Percentiles rank a stretch among this genome's conserved stretches.
Evolutionary conservation across 78 protist species (phyloP).

Genomic region (Chrysochromulina parva): DNA sequence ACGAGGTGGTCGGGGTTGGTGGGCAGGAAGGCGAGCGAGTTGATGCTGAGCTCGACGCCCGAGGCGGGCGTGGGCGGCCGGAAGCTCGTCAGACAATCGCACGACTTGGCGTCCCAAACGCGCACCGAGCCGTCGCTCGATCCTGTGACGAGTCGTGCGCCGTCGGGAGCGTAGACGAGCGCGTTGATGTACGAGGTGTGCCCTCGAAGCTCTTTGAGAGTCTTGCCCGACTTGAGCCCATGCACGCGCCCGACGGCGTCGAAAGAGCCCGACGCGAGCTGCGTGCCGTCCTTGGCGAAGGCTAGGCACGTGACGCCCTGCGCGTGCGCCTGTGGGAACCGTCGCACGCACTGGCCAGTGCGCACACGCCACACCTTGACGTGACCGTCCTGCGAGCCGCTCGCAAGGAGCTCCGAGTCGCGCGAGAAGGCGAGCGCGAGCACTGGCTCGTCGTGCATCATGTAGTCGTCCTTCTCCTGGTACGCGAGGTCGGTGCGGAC

Average conservation of each 20-base stretch:
- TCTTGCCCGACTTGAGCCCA: slow-evolving; percentile 80
- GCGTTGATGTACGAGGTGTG: slow-evolving; percentile 77
- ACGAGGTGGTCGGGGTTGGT: slow-evolving; percentile 50
- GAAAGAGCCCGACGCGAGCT: slow-evolving; percentile 62
- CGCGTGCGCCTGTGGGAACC: slow-evolving; percentile 74
- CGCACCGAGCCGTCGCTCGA: slow-evolving; percentile 73
- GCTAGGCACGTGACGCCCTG: slow-evolving; percentile 71
- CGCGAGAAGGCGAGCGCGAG: slow-evolving; percentile 62
- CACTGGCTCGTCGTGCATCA: slow-evolving; percentile 52
- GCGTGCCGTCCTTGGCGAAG: slow-evolving; percentile 59
- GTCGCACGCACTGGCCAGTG: slow-evolving; percentile 67
- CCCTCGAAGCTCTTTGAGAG: slow-evolving; percentile 76
- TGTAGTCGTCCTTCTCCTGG: slow-evolving; percentile 48
- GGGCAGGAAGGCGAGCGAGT: slow-evolving; percentile 13
- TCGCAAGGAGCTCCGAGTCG: slow-evolving; percentile 80
- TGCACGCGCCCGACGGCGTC: slow-evolving; percentile 57
- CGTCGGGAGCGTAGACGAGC: slow-evolving; percentile 39
- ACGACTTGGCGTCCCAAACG: slow-evolving; percentile 73
- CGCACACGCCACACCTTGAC: slow-evolving; percentile 52
- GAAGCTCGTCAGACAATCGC: slow-evolving; percentile 62
- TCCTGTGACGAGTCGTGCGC: slow-evolving; percentile 40
- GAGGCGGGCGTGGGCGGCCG: slow-evolving; percentile 32
- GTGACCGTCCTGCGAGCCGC: slow-evolving; percentile 69
- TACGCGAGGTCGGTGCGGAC: slow-evolving; percentile 61
- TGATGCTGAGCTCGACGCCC: slow-evolving; percentile 44